Evolutionary conservation across 2,329 filamentous ascomycete genomes (phyloP).

Genomic region (Venturiaceae sp.): DNA sequence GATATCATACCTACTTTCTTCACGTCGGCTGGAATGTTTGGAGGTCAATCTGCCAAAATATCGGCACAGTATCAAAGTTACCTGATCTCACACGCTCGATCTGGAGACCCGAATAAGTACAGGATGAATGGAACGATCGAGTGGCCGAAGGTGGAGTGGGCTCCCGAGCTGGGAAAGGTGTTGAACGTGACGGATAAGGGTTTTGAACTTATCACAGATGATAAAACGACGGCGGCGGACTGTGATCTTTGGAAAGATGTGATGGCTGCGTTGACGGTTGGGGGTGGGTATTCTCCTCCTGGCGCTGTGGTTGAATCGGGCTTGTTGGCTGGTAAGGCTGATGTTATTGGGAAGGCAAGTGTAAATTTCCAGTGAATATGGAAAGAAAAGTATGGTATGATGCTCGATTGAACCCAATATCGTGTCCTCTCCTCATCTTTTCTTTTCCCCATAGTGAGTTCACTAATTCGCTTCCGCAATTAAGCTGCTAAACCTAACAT

Average conservation of each 20-base stretch:
- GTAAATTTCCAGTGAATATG: neutral
- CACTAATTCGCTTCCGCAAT: no score
- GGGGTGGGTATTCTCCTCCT: neutral
- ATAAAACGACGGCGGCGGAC: neutral
- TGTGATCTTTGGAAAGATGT: conserved; percentile 8
- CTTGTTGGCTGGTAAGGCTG: neutral
- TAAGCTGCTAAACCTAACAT: no score
- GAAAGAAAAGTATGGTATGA: no score
- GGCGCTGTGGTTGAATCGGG: neutral
- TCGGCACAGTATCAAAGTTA: conserved; percentile 5
- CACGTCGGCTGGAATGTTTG: neutral
- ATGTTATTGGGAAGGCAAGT: neutral
- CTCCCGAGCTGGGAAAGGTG: neutral
- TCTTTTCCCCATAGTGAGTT: no score
- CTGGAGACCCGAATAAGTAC: conserved; percentile 6
- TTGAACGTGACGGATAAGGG: conserved; percentile 4
- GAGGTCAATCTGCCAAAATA: neutral
- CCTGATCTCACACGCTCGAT: conserved; percentile 1
- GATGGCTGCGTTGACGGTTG: neutral
- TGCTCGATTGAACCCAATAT: no score
- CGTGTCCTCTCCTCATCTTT: no score
- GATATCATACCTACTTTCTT: conserved; percentile 1
- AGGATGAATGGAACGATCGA: neutral
- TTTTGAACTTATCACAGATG: conserved; percentile 1
- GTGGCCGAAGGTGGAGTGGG: conserved; percentile 3